Evolutionary conservation across 2,329 filamentous ascomycete species (phyloP), one percentile per base, ranked within the genome.

Genomic region (Grosmannia clavigera): DNA sequence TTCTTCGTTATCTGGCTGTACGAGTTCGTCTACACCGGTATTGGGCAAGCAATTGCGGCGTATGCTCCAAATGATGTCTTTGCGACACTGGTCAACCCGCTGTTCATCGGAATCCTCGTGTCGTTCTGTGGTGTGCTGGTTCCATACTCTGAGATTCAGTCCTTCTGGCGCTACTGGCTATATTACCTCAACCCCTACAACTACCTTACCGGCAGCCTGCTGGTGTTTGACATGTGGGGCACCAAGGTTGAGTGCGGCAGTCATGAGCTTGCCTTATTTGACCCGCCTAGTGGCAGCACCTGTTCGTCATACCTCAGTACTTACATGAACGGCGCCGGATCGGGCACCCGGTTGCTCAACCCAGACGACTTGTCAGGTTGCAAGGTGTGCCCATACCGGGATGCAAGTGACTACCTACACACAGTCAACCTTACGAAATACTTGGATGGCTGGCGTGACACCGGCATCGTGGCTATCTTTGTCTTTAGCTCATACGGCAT

Each of bases 41-140:
- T 87, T 55, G 83, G 82, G 0, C 83, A 86, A 64, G 81, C 82
- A 65, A 73, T 84, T 19, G 81, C 81, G 0, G 81, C 82, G 0
- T 85, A 83, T 61, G 79, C 81, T 0, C 82, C 82, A 0, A 84
- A 82, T 62, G 81, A 77, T 33, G 76, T 82, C 4, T 83, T 84
- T 48, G 82, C 82, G 0, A 72, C 79, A 0, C 73, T 84, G 2
- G 76, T 78, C 63, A 84, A 84, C 63, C 81, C 81, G 0, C 67
- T 84, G 0, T 57, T 83, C n/a, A 71, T 84, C 59, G 76, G 78
- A 67, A 69, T 83, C 46, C 74, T 90, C 3, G 77, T 88, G 9
- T 81, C 80, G 1, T 91, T 92, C 74, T 90, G 86, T 66, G 87
- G 87, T 64, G 86, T 90, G 2, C 75, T 90, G 3, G 86, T 90